Evolutionary conservation across 2,329 filamentous ascomycete species (phyloP).

Genomic region (Paraphoma sp.): DNA sequence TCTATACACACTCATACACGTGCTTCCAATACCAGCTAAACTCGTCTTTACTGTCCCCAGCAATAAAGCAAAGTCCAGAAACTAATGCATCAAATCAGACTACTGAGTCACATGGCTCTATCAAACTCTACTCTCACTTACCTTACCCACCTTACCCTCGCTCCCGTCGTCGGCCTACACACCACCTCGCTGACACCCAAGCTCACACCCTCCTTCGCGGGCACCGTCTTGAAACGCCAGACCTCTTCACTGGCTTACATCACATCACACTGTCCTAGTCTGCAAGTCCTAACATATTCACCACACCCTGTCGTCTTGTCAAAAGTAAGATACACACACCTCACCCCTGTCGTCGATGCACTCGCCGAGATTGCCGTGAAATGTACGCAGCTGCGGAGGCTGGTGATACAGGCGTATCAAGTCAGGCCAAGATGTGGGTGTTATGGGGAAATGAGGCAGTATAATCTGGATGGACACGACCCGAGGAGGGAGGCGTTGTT

Average conservation of each 20-base stretch:
- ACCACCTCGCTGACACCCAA: background rate
- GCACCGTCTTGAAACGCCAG: background rate
- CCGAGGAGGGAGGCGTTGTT: background rate
- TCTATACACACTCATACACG: background rate
- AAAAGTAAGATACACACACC: background rate
- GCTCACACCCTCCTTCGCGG: background rate
- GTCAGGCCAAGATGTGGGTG: background rate
- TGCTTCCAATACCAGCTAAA: background rate
- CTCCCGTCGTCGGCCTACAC: background rate
- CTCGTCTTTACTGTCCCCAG: too few relatives aligned
- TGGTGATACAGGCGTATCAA: background rate
- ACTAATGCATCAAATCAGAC: background rate
- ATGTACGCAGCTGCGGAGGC: background rate
- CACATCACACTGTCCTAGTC: background rate
- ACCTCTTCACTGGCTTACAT: background rate
- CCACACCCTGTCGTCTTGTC: background rate
- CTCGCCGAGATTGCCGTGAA: background rate
- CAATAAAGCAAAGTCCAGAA: background rate
- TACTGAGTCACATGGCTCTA: background rate
- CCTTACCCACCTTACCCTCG: background rate
- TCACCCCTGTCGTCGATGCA: background rate
- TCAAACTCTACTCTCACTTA: background rate
- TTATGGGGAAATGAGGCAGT: background rate
- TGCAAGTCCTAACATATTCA: background rate
- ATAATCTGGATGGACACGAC: background rate